Evolutionary conservation across 2,329 filamentous ascomycete species (phyloP), one percentile per base, ranked within the genome.

Genomic region (Botrytis medusae): DNA sequence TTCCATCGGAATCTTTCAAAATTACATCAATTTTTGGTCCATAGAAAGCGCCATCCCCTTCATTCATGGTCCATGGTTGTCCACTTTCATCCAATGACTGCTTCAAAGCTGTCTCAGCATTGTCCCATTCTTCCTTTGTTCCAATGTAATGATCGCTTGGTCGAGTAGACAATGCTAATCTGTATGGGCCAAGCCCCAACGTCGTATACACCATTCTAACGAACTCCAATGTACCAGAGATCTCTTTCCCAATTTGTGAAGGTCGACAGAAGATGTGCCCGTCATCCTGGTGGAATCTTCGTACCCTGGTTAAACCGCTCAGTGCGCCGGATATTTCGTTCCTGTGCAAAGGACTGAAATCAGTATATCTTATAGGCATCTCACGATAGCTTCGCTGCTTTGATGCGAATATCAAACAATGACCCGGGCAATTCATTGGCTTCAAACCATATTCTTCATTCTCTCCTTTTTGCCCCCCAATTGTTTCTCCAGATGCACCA

Each of bases 1-100:
- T 97, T 12, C 93, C 93, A 79, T 93, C 88, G 1, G 91, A 91
- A 80, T 97, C 94, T 74, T 88, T 89, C 63, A 97, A 83, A 57
- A 97, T 89, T 62, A 97, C 92, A 79, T 97, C 94, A 76, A 97
- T 97, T 83, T 97, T 97, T 46, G 94, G 94, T 0, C 94, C 94
- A 79, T 97, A 97, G 80, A 97, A 97, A 6, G 94, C 94, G 22
- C 94, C 94, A 74, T 97, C 94, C 18, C 93, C 93, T 78, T 91
- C 87, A 75, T 94, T 95, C 73, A 95, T 77, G 2, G 87, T 87
- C 92, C 93, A 97, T 51, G 87, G 83, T 77, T 89, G 88, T 16
- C 90, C 91, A 22, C 87, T 90, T 40, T 84, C 86, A 74, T 91
- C 85, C 54, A 94, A 82, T 0, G 91, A 90, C 71, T 86, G 83